Evolutionary conservation across 805 yeast genomes (phyloP).

Genomic region (Candida gorgasii): DNA sequence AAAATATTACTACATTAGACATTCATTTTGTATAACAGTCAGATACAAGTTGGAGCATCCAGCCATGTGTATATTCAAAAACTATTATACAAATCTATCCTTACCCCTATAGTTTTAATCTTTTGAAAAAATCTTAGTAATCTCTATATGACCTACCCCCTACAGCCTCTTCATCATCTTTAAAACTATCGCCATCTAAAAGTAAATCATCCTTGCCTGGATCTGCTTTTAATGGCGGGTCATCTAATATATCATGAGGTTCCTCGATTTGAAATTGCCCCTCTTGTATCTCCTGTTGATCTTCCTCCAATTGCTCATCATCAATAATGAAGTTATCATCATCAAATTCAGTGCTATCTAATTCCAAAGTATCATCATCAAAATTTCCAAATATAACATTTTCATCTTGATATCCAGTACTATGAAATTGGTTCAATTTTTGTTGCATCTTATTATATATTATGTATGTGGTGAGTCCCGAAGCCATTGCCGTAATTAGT

Average conservation of each 20-base stretch:
- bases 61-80: too few species aligned
- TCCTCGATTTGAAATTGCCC: neutral
- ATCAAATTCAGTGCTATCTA: slow-evolving; percentile 38
- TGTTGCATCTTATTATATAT: slow-evolving; percentile 58
- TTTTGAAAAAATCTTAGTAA: too few species aligned
- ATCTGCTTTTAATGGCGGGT: neutral
- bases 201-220: neutral
- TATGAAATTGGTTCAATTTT: slow-evolving; percentile 32
- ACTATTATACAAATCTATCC: too few species aligned
- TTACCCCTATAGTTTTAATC: neutral
- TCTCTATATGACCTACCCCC: slow-evolving; percentile 1
- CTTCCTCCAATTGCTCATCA: slow-evolving; percentile 32
- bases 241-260: neutral
- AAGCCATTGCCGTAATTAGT: slow-evolving; percentile 52
- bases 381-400: slow-evolving; percentile 41
- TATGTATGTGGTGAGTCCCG: slow-evolving; percentile 62
- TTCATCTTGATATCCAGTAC: slow-evolving; percentile 22
- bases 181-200: neutral
- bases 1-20: too few species aligned
- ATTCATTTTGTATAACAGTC: too few species aligned
- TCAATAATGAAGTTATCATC: slow-evolving; percentile 43
- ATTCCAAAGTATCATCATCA: slow-evolving; percentile 39
- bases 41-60: too few species aligned
- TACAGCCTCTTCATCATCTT: neutral
- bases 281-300: neutral